These are phyloP conservation scores for Trametes coccinea DNA, from an alignment of 768 basidiomycete species.

Conservation along the genomic window DNA sequence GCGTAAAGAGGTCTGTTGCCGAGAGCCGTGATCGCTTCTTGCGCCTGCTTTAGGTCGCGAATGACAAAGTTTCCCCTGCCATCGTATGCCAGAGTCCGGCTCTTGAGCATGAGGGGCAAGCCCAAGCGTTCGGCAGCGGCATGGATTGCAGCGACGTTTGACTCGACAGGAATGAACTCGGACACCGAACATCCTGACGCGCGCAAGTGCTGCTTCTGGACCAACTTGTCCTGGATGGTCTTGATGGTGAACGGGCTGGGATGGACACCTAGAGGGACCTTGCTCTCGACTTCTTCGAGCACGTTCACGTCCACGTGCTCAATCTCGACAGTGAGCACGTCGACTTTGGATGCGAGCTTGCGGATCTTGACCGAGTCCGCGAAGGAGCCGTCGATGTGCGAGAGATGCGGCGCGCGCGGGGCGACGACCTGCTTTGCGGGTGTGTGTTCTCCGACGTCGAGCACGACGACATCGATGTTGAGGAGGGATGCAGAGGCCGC, in stretches of 20 bases:
- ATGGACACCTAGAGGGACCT: conserved; percentile 45
- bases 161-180: conserved; percentile 61
- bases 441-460: conserved; percentile 75
- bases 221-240: conserved; percentile 78
- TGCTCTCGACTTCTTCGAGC: conserved; percentile 58
- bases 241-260: conserved; percentile 82
- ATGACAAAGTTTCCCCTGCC: conserved; percentile 91
- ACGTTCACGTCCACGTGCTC: conserved; percentile 89
- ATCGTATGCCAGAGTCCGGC: conserved; percentile 93
- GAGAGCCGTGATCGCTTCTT: conserved; percentile 57
- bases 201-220: conserved; percentile 61
- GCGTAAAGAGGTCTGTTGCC: conserved; percentile 81
- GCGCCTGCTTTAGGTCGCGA: conserved; percentile 49
- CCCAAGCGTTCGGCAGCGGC: conserved; percentile 62
- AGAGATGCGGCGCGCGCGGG: conserved; percentile 45
- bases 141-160: conserved; percentile 50
- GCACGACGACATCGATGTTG: conserved; percentile 78
- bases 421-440: conserved; percentile 90
- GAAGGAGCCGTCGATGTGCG: conserved; percentile 89
- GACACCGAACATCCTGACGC: conserved; percentile 53
- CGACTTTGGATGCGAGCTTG: conserved; percentile 75
- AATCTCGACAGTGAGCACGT: conserved; percentile 93
- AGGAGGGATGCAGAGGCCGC: conserved; percentile 86
- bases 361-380: conserved; percentile 75
- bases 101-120: conserved; percentile 93